phyloP scores from a whole-genome alignment of 202 grass and related monocot genomes.

The Saccharum hybrid region DNA sequence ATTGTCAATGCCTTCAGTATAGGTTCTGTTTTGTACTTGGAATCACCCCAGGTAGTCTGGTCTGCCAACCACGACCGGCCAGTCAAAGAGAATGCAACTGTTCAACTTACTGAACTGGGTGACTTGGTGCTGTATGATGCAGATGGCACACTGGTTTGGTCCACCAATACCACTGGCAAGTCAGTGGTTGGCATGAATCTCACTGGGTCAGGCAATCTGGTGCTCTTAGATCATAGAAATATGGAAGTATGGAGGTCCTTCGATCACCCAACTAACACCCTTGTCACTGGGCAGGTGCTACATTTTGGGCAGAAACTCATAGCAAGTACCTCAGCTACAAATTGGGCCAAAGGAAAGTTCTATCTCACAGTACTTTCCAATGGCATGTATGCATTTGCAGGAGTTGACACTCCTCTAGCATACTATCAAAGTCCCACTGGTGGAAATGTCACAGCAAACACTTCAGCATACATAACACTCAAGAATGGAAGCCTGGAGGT shows the following conservation, averaged over 20 bases:
- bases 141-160: slow-evolving; percentile 55
- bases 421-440: slow-evolving; percentile 38
- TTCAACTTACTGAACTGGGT: slow-evolving; percentile 46
- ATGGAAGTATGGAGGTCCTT: slow-evolving; percentile 52
- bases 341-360: slow-evolving; percentile 40
- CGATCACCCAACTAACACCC: slow-evolving; percentile 54
- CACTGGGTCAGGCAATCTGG: slow-evolving; percentile 44
- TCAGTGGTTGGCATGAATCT: slow-evolving; percentile 41
- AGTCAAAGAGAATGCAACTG: slow-evolving; percentile 51
- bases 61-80: slow-evolving; percentile 43
- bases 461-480: slow-evolving; percentile 28
- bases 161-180: not conserved
- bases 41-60: slow-evolving; percentile 40
- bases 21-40: not conserved
- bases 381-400: slow-evolving; percentile 40
- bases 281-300: slow-evolving; percentile 50
- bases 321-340: slow-evolving; percentile 9
- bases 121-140: slow-evolving; percentile 46
- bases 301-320: slow-evolving; percentile 35
- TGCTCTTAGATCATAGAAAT: slow-evolving; percentile 42
- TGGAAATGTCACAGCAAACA: slow-evolving; percentile 14
- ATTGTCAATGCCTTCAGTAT: not conserved
- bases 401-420: slow-evolving; percentile 24
- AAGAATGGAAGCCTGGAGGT: slow-evolving; percentile 46
- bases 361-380: slow-evolving; percentile 23